Conservation (phyloP, 176 grass and related monocot species). For the Carex littledalei region DNA sequence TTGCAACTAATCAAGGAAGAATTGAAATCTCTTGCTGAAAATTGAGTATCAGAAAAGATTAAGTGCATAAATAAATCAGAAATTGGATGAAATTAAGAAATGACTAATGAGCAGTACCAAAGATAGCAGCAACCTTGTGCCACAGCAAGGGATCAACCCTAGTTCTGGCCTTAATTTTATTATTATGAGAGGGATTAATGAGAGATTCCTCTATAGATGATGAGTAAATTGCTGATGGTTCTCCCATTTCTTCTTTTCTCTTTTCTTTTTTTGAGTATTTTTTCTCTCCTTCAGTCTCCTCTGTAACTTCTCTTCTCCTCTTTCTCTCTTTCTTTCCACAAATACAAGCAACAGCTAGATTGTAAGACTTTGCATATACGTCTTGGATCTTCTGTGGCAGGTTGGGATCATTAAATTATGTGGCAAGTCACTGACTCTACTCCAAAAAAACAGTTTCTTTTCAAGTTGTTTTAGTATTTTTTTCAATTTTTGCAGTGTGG, state of each 20-base stretch:
- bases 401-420: not conserved
- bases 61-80: not conserved
- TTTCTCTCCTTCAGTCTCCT: not conserved
- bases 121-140: constrained; percentile 87
- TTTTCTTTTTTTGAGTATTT: not conserved
- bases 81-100: not conserved
- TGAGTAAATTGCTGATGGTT: not conserved
- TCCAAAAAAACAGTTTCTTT: not conserved
- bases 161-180: not conserved
- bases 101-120: constrained; percentile 27
- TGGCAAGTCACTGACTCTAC: not conserved
- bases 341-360: not conserved
- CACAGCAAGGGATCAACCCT: constrained; percentile 52
- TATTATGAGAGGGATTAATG: constrained; percentile 5
- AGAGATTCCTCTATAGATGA: not conserved
- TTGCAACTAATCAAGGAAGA: not conserved
- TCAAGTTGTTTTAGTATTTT: not conserved
- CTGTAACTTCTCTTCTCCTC: not conserved
- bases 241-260: not conserved
- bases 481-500: not conserved
- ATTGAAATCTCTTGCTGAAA: not conserved
- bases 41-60: not conserved
- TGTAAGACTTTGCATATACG: not conserved
- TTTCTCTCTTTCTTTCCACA: not conserved
- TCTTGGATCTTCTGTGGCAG: not conserved